phyloP scores from a whole-genome alignment of 495 filamentous ascomycete genomes.

The Penicillium pancosmium region DNA sequence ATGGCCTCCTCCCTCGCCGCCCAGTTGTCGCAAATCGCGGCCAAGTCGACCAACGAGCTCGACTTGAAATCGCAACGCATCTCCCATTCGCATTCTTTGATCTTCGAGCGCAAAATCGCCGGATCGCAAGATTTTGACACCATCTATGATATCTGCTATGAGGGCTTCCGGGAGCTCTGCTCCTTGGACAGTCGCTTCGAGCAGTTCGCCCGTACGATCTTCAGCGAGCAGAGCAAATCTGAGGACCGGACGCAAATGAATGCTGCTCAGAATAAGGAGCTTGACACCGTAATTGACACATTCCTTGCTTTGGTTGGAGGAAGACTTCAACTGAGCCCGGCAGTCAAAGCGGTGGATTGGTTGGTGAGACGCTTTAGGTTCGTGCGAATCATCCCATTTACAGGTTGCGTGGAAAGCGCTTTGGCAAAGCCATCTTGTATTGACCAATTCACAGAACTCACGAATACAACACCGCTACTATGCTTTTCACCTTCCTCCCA shows the following conservation, averaged over 20 bases:
- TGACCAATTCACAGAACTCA: slow-evolving; percentile 64
- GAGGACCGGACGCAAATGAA: slow-evolving; percentile 87
- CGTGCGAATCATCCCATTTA: slow-evolving; percentile 13
- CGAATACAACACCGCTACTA: slow-evolving; percentile 78
- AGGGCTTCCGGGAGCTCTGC: slow-evolving; percentile 90
- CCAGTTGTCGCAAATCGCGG: slow-evolving; percentile 80
- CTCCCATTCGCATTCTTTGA: slow-evolving; percentile 85
- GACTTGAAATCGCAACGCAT: slow-evolving; percentile 88
- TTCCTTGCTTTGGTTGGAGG: slow-evolving; percentile 79
- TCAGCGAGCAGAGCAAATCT: slow-evolving; percentile 87
- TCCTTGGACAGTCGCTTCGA: slow-evolving; percentile 75
- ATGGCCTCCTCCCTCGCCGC: slow-evolving; percentile 80
- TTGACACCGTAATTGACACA: slow-evolving; percentile 74
- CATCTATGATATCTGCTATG: slow-evolving; percentile 80
- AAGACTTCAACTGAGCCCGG: slow-evolving; percentile 79
- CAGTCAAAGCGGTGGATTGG: slow-evolving; percentile 92
- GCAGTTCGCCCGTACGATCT: slow-evolving; percentile 70
- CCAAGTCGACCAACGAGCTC: slow-evolving; percentile 74
- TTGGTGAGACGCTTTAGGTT: slow-evolving; percentile 88
- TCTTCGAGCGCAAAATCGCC: slow-evolving; percentile 83
- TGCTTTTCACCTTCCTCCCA: slow-evolving; percentile 88
- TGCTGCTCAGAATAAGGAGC: slow-evolving; percentile 71
- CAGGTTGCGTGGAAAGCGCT: background rate
- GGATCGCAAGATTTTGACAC: slow-evolving; percentile 85
- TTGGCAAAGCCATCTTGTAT: background rate